Conservation (phyloP, 2,329 filamentous ascomycete species). For the Capronia coronata region DNA sequence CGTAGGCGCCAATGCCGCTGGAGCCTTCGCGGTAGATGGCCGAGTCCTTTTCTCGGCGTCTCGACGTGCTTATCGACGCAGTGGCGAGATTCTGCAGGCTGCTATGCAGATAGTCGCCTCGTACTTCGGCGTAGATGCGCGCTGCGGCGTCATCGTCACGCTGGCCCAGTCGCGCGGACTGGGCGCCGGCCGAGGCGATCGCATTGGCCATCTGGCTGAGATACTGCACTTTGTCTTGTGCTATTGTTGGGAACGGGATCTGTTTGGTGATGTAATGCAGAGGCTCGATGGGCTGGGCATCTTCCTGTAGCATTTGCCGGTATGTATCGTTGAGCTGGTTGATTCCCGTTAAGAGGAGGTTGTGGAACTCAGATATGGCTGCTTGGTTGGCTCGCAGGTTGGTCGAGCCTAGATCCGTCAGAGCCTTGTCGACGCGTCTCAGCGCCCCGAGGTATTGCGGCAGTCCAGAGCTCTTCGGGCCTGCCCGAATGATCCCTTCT, state of each 20-base stretch:
- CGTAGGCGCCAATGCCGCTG: conserved; percentile 86
- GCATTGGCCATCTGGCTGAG: conserved; percentile 73
- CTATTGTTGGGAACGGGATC: conserved; percentile 70
- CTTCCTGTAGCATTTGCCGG: conserved; percentile 69
- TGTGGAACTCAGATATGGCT: conserved; percentile 71
- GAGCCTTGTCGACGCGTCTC: conserved; percentile 79
- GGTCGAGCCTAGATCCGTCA: conserved; percentile 77
- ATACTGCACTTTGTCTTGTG: conserved; percentile 67
- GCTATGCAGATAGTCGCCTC: conserved; percentile 76
- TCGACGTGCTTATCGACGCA: conserved; percentile 75
- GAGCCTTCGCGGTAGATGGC: conserved; percentile 81
- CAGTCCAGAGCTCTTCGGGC: conserved; percentile 76
- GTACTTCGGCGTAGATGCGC: conserved; percentile 75
- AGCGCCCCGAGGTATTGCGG: conserved; percentile 81
- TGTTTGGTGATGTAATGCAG: conserved; percentile 87
- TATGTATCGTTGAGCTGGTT: conserved; percentile 80
- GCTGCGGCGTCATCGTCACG: conserved; percentile 63
- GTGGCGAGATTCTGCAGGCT: conserved; percentile 80
- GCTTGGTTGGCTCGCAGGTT: conserved; percentile 89
- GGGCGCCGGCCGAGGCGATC: conserved; percentile 57
- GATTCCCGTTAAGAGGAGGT: conserved; percentile 70
- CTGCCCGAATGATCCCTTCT: conserved; percentile 80
- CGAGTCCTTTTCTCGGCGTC: conserved; percentile 62
- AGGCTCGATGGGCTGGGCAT: conserved; percentile 75
- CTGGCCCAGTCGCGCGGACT: conserved; percentile 43